Evolutionary conservation across 1,139 yeast species (phyloP).

Genomic region (Eremothecium sinecaudum): DNA sequence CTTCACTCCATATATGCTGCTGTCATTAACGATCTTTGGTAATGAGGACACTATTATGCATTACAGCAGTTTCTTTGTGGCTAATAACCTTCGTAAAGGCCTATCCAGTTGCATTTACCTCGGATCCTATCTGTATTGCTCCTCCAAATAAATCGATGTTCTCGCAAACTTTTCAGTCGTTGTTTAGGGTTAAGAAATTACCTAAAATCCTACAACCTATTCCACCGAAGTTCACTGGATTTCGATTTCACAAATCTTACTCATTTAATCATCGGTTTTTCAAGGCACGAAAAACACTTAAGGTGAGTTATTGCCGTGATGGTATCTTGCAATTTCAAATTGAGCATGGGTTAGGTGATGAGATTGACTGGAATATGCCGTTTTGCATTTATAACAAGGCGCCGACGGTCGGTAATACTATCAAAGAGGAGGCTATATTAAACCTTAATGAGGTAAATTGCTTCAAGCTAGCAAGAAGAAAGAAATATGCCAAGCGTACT

Average conservation of each 20-base stretch:
- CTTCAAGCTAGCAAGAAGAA: constrained; percentile 54
- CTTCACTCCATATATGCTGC: no score
- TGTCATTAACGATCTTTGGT: no score
- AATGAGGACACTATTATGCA: neutral
- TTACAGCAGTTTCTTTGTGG: neutral
- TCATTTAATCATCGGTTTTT: constrained; percentile 36
- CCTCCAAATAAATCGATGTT: constrained; percentile 2
- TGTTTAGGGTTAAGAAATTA: constrained; percentile 5
- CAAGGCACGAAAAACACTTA: constrained; percentile 39
- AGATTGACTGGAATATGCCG: constrained; percentile 46
- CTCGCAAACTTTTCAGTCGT: constrained; percentile 5
- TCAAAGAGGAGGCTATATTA: constrained; percentile 11
- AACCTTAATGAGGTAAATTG: constrained; percentile 37
- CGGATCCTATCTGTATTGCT: constrained; percentile 2
- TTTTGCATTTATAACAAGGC: constrained; percentile 40
- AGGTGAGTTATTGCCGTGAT: constrained; percentile 45
- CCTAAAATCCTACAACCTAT: constrained; percentile 1
- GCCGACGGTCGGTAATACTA: constrained; percentile 5
- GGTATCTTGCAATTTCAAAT: constrained; percentile 46
- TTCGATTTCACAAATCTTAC: constrained; percentile 46
- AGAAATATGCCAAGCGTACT: constrained; percentile 45
- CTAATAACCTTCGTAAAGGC: neutral
- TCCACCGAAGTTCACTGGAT: constrained; percentile 42
- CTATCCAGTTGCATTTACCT: neutral
- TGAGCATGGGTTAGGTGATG: constrained; percentile 32